Base-by-base conservation (phyloP, 495 filamentous ascomycete genomes). In the Penicillium cataractarum region DNA sequence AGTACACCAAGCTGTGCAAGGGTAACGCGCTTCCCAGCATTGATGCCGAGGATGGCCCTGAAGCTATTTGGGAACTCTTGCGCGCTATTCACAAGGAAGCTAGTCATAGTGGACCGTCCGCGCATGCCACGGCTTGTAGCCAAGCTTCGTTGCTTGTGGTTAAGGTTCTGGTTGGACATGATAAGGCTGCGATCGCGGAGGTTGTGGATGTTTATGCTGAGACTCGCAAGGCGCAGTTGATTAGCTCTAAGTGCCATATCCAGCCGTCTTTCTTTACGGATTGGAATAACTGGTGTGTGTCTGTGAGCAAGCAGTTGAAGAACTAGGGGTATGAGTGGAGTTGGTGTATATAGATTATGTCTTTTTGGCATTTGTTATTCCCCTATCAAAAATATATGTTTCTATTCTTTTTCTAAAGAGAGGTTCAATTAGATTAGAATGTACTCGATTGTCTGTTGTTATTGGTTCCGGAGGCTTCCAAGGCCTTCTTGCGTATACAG, bases 41-140 rank as follows among this genome's bases (percentile, higher is more conserved):
- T 46, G 76, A 80, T n/a, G 67, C 66, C 10, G 65, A 66, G 6
- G 64, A 44, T 26, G 51, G 57, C 10, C 46, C 80, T 5, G 78
- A 82, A 21, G 69, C 73, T 27, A 71, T 86, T 29, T 83, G 88
- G 78, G 78, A 73, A 24, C 75, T 93, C 3, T 75, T 99, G 51
- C 72, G 76, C 58, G 78, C 79, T 21, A 82, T 98, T 33, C 94
- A 97, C 65, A 73, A 79, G 21, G 90, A 96, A 74, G 90, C 90
- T 2, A 77, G 80, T 27, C 84, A 84, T 51, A 88, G 89, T 58
- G 85, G 81, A 0, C 83, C 85, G 2, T 82, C 81, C 33, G 69
- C 80, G 6, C 84, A 90, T 71, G 77, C 78, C 3, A 77, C 70
- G 42, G 82, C 82, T 2, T 89, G 83, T 69, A 90, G 87, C 61